phyloP scores from a whole-genome alignment of 176 grass and related monocot genomes.

The Paspalum vaginatum region DNA sequence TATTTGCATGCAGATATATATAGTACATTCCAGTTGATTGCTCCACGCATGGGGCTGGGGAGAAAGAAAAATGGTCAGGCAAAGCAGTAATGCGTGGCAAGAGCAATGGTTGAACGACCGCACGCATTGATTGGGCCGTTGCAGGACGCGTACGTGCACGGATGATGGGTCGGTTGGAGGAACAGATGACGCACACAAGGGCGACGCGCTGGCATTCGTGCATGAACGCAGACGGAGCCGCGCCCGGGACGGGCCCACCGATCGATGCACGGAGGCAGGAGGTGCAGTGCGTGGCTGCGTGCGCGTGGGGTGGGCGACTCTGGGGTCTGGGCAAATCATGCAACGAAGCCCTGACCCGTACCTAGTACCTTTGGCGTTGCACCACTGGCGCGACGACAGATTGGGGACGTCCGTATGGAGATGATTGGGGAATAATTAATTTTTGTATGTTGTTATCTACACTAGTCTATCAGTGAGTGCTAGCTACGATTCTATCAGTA shows the following conservation, averaged over 20 bases:
- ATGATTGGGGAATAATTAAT: too few species aligned
- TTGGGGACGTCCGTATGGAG: too few species aligned
- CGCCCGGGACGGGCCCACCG: background rate
- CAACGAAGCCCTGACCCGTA: too few species aligned
- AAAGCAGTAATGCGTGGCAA: constrained; percentile 29
- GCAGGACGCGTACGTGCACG: constrained; percentile 22
- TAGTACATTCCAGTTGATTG: constrained; percentile 21
- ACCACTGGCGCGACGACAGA: too few species aligned
- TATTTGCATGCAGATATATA: background rate
- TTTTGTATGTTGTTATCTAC: too few species aligned
- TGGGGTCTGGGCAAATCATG: too few species aligned
- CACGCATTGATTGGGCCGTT: constrained; percentile 34
- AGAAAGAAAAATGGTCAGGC: constrained; percentile 41
- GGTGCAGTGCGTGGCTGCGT: constrained; percentile 26
- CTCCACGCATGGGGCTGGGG: background rate
- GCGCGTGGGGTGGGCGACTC: too few species aligned
- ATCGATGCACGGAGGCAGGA: constrained; percentile 1
- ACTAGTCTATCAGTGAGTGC: too few species aligned
- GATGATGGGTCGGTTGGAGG: constrained; percentile 33
- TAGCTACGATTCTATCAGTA: too few species aligned
- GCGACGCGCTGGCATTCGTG: constrained; percentile 56
- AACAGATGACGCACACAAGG: background rate
- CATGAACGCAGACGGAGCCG: background rate
- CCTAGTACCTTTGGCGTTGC: too few species aligned
- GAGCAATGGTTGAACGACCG: constrained; percentile 32